Evolutionary conservation across 306 rosid species (phyloP).

Genomic region (peach (Prunus persica)): Prunus_persica_NCBIv2 NC_034015.1:10045501-10046000

Average conservation of each 20-base stretch:
- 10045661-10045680: conserved; percentile 26
- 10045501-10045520: neutral
- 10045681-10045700: conserved; percentile 33
- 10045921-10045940: conserved; percentile 23
- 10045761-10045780: conserved; percentile 35
- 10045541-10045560: neutral
- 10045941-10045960: conserved; percentile 41
- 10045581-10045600: neutral
- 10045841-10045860: conserved; percentile 33
- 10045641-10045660: conserved; percentile 55
- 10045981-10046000: conserved; percentile 36
- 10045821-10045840: neutral
- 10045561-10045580: neutral
- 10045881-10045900: conserved; percentile 26
- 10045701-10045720: conserved; percentile 62
- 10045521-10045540: neutral
- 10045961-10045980: conserved; percentile 39
- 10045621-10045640: conserved; percentile 1
- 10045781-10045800: neutral
- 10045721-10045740: conserved; percentile 71
- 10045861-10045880: conserved; percentile 6
- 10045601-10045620: neutral
- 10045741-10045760: conserved; percentile 54
- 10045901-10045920: conserved; percentile 23
- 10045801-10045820: neutral